Base-by-base conservation (phyloP, 75 land plant genomes). In the Isoetes taiwanensis region DNA sequence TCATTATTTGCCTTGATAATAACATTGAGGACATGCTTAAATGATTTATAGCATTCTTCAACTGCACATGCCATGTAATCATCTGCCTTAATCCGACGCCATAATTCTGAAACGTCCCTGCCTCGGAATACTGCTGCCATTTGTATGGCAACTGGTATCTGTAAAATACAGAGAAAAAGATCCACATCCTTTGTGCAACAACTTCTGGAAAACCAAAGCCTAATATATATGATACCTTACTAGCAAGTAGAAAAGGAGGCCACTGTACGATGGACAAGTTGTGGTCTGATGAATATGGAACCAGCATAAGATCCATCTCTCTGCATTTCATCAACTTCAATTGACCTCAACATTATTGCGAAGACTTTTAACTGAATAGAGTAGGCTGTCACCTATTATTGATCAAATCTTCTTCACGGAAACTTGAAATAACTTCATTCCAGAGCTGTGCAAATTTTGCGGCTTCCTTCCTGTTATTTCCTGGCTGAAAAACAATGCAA, bases 181-280 rank as follows among this genome's bases (percentile, higher is more conserved):
- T 2, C 17, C 52, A 53, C 2, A 20, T 23, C 33, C 17, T 52
- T 5, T 50, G 54, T 32, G 17, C 16, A 64, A 32, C 17, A 34
- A 59, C 17, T n/a, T 10, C 57, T 6, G 34, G 21, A 66, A 32
- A 33, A 1, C 64, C n/a, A n/a, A n/a, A n/a, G n/a, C n/a, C n/a
- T n/a, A n/a, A n/a, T n/a, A n/a, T n/a, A n/a, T n/a, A n/a, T n/a
- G n/a, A n/a, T n/a, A 94, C 99, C 96, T 94, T 94, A 84, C 99
- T 85, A 27, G 99, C 99, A 58, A 94, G 86, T 32, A 94, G 59
- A 52, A 94, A 94, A 4, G 90, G 99, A 50, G 99, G 99, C 99
- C 99, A 94, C 50, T 94, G 99, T 29, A 89, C 93, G 6, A 89
- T 25, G 42, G 78, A 83, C 32, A 94, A 64, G 62, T 73, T 73